Evolutionary conservation across 169 alveolate genomes (phyloP).

Genomic region (Perkinsus olseni): DNA sequence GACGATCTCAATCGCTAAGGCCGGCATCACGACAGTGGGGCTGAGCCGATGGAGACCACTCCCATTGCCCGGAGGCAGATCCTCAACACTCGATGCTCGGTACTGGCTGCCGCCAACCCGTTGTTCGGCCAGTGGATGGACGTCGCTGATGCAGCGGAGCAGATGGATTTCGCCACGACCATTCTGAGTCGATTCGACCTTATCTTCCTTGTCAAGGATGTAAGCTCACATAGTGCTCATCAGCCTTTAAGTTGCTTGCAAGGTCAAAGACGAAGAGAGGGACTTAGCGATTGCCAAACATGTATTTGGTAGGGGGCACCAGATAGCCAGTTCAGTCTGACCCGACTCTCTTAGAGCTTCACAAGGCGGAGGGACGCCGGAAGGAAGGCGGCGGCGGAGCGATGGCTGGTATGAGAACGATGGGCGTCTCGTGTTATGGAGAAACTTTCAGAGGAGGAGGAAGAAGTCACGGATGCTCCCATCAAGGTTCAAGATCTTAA

Average conservation of each 20-base stretch:
- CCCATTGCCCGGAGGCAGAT: not conserved
- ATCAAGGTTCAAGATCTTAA: constrained; percentile 60
- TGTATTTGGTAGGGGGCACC: constrained; percentile 54
- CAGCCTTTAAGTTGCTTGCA: not conserved
- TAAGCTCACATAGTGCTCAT: constrained; percentile 37
- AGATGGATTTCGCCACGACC: constrained; percentile 96
- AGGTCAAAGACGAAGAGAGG: constrained; percentile 57
- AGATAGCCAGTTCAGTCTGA: constrained; percentile 16
- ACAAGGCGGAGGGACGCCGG: constrained; percentile 18
- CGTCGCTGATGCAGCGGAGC: constrained; percentile 88
- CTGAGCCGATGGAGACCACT: not conserved
- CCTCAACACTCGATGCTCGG: constrained; percentile 88
- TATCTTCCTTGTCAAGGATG: constrained; percentile 92
- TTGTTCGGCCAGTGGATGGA: constrained; percentile 95
- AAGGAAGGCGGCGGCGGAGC: constrained; percentile 30
- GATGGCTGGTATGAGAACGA: not conserved
- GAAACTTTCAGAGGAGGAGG: constrained; percentile 11
- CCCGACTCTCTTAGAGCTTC: constrained; percentile 35
- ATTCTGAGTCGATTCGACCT: constrained; percentile 94
- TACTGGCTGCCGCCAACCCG: constrained; percentile 99
- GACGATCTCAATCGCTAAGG: constrained; percentile 98
- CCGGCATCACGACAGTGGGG: constrained; percentile 97
- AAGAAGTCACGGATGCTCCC: constrained; percentile 32
- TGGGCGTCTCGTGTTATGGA: constrained; percentile 5
- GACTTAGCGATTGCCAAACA: constrained; percentile 85